Conservation (phyloP, 2,329 filamentous ascomycete genomes). For the Fusarium verrucosum region DNA sequence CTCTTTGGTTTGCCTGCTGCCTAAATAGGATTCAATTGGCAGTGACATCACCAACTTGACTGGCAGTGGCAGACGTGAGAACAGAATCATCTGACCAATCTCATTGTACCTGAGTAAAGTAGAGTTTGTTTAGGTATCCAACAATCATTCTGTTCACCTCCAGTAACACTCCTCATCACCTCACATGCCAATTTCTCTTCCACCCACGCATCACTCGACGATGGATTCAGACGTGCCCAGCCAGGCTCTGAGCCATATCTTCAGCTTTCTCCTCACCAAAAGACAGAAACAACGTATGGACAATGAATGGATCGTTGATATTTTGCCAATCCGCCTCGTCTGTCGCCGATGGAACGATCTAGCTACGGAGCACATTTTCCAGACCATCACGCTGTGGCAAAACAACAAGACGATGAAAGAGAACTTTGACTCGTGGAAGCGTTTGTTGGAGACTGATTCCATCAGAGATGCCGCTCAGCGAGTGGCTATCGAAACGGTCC, state of each 20-base stretch:
- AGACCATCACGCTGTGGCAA: background rate
- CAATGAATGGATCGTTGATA: fast-evolving
- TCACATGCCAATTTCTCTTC: background rate
- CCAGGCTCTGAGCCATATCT: constrained; percentile 5
- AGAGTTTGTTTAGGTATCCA: no score
- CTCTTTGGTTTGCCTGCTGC: no score
- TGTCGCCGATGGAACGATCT: constrained; percentile 20
- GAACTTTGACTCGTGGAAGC: background rate
- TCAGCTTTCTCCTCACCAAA: background rate
- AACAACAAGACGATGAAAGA: fast-evolving
- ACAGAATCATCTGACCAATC: no score
- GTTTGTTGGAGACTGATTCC: background rate
- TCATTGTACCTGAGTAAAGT: no score
- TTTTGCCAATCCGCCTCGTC: constrained; percentile 11
- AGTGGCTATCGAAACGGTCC: constrained; percentile 8
- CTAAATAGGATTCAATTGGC: no score
- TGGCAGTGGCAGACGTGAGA: no score
- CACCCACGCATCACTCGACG: fast-evolving
- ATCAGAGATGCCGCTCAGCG: background rate
- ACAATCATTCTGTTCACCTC: no score
- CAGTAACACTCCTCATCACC: background rate
- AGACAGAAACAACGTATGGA: background rate
- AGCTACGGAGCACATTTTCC: background rate
- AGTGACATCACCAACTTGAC: no score
- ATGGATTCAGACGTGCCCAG: background rate